A percentile compares a stretch with the other conserved stretches of the same genome.
Conservation (phyloP, 257 asterid genomes). For the Mentha longifolia region DNA sequence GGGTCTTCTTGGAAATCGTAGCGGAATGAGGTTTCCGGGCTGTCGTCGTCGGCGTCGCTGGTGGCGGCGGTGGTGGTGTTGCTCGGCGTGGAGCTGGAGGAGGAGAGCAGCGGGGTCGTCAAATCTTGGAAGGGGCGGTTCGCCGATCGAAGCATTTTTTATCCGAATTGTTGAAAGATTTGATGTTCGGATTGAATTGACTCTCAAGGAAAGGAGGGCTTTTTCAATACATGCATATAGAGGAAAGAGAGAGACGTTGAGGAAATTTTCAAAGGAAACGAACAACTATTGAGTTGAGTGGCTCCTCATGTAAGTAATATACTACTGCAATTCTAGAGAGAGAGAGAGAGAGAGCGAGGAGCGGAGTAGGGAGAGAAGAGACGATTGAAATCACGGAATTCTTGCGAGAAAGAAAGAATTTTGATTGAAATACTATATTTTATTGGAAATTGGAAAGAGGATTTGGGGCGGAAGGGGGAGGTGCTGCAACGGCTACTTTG, state of each 20-base stretch:
- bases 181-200: constrained; percentile 1
- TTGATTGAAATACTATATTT: constrained; percentile 15
- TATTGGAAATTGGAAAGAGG: constrained; percentile 4
- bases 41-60: constrained; percentile 64
- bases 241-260: constrained; percentile 27
- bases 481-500: constrained; percentile 78
- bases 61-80: constrained; percentile 42
- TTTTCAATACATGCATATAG: constrained; percentile 4
- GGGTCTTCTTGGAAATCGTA: constrained; percentile 45
- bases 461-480: neutral
- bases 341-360: constrained; percentile 21
- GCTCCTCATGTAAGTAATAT: constrained; percentile 18
- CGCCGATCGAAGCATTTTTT: constrained; percentile 38
- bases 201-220: neutral
- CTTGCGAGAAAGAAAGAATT: constrained; percentile 32
- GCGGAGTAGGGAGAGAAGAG: constrained; percentile 29
- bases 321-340: neutral
- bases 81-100: constrained; percentile 42
- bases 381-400: constrained; percentile 37
- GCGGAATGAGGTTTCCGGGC: constrained; percentile 47
- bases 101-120: constrained; percentile 45
- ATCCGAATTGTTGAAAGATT: neutral
- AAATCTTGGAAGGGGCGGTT: constrained; percentile 34
- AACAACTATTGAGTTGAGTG: neutral
- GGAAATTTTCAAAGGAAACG: constrained; percentile 1